Conservation (phyloP, 106 monocot genomes). For the Allium sativum region DNA sequence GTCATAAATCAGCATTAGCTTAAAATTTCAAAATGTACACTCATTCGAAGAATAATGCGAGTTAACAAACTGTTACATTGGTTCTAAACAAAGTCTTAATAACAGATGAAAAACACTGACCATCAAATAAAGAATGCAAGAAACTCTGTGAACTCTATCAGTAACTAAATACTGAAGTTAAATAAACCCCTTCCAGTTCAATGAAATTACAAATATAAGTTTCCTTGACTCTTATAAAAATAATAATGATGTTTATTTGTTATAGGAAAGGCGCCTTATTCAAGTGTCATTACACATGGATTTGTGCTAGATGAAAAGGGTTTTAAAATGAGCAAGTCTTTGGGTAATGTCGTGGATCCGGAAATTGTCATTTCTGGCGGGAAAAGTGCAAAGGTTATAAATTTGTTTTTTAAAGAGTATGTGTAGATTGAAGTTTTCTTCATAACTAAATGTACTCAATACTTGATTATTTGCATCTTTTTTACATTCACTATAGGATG, state of each 20-base stretch:
- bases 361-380: constrained; percentile 71
- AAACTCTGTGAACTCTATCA: no score
- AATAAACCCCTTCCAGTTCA: no score
- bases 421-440: not conserved
- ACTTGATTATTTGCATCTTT: not conserved
- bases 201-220: no score
- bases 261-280: constrained; percentile 85
- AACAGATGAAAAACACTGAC: no score
- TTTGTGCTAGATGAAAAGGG: constrained; percentile 99
- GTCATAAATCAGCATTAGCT: no score
- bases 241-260: not conserved
- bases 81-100: no score
- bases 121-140: no score
- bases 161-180: no score
- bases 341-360: constrained; percentile 98
- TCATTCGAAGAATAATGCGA: no score
- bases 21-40: no score
- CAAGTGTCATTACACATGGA: constrained; percentile 90
- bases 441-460: not conserved
- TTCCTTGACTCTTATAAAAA: no score
- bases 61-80: no score
- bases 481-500: constrained; percentile 38
- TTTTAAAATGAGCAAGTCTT: constrained; percentile 98
- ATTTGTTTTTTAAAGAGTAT: not conserved
- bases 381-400: constrained; percentile 54